phyloP scores from a whole-genome alignment of 495 filamentous ascomycete genomes.

The Corynascus novoguineensis region DNA sequence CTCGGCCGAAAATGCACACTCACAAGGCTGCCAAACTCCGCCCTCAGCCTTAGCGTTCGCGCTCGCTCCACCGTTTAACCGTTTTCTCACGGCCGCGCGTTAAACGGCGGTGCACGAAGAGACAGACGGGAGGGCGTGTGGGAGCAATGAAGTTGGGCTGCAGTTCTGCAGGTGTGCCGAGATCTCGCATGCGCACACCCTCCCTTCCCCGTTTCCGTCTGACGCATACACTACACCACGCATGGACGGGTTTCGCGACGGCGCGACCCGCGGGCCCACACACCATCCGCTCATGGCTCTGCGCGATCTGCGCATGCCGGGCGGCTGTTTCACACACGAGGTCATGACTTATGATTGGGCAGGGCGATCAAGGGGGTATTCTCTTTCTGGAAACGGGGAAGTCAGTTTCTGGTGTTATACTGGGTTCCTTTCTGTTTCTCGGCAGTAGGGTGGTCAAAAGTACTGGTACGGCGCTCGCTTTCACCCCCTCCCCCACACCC shows the following conservation, averaged over 20 bases:
- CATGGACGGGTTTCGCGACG: conserved; percentile 5
- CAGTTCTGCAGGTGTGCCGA: conserved; percentile 4
- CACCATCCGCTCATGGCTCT: not conserved
- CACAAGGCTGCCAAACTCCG: conserved; percentile 14
- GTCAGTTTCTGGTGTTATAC: not conserved
- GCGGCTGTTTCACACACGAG: conserved; percentile 32
- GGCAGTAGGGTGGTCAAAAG: not conserved
- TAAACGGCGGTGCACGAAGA: conserved; percentile 19
- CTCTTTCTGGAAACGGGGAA: not conserved
- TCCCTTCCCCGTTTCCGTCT: too few species aligned
- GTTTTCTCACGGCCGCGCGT: not conserved
- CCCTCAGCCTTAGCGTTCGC: not conserved
- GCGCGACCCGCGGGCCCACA: conserved; percentile 3
- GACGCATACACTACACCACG: conserved; percentile 19
- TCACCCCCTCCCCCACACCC: not conserved
- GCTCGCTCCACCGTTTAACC: not conserved
- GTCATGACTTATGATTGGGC: conserved; percentile 45
- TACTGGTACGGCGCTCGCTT: conserved; percentile 1
- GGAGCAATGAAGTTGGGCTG: conserved; percentile 8
- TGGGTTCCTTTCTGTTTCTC: not conserved
- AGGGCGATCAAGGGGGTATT: not conserved
- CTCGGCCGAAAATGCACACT: conserved; percentile 10
- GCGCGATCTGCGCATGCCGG: not conserved
- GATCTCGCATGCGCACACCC: conserved; percentile 30
- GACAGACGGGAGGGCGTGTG: conserved; percentile 29